Evolutionary conservation across 306 rosid species (phyloP).

Genomic region (Malus orientalis): DNA sequence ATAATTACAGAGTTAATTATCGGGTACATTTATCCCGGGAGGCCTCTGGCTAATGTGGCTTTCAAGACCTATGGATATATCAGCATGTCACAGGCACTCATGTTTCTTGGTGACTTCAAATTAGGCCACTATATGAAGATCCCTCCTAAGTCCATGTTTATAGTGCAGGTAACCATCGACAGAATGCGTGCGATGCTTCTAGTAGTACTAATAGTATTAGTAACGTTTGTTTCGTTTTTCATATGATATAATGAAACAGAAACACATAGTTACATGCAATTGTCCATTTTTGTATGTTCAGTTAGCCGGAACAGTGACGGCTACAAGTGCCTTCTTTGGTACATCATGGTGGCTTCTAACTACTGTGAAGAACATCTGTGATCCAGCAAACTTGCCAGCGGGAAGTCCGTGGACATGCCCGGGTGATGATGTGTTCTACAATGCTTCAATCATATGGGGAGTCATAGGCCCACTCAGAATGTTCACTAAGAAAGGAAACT

Average conservation of each 20-base stretch:
- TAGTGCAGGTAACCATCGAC: conserved; percentile 41
- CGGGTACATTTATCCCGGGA: conserved; percentile 69
- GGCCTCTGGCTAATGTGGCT: conserved; percentile 77
- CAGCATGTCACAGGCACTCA: conserved; percentile 76
- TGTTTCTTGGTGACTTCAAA: conserved; percentile 61
- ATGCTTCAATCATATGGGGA: conserved; percentile 43
- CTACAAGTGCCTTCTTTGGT: conserved; percentile 28
- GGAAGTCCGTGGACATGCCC: conserved; percentile 56
- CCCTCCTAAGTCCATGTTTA: conserved; percentile 74
- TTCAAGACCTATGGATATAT: conserved; percentile 88
- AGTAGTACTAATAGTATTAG: no score
- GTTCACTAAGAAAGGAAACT: conserved; percentile 28
- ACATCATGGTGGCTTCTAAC: conserved; percentile 48
- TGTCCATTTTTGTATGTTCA: background rate
- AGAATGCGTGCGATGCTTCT: no score
- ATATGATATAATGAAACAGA: background rate
- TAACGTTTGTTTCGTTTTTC: background rate
- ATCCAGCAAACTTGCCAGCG: conserved; percentile 17
- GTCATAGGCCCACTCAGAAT: conserved; percentile 34
- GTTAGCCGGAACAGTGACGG: conserved; percentile 35
- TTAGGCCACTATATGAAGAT: conserved; percentile 87
- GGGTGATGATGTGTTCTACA: conserved; percentile 32
- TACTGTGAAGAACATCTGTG: conserved; percentile 26
- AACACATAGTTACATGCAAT: background rate
- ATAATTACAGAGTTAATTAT: conserved; percentile 74